phyloP scores from a whole-genome alignment of 176 grass and related monocot species.

The Panicum miliaceum region DNA sequence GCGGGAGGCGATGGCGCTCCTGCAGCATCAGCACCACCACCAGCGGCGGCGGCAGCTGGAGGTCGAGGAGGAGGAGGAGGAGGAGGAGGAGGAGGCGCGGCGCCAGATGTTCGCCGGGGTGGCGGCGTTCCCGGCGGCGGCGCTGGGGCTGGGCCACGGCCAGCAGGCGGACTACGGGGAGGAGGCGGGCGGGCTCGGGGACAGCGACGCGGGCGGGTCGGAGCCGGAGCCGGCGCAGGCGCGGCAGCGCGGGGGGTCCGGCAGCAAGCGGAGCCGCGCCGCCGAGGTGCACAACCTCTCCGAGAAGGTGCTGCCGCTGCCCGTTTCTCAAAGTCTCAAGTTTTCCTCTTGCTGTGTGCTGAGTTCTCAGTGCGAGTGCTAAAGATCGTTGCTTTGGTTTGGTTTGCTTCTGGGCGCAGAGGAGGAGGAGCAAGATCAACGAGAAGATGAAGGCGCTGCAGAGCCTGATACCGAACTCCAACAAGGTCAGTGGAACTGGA shows the following conservation, averaged over 20 bases:
- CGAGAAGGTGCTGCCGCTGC: constrained; percentile 66
- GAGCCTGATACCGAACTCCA: constrained; percentile 93
- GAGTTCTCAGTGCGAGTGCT: background rate
- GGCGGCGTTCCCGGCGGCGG: constrained; percentile 30
- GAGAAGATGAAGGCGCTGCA: constrained; percentile 99
- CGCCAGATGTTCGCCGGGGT: constrained; percentile 45
- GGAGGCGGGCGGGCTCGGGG: constrained; percentile 29
- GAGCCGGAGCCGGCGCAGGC: constrained; percentile 54
- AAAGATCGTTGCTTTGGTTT: constrained; percentile 20
- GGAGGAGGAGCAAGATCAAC: constrained; percentile 94
- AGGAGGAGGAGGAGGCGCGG: constrained; percentile 20
- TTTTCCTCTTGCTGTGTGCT: background rate
- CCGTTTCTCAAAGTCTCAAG: background rate
- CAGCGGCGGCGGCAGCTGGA: constrained; percentile 1
- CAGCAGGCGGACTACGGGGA: constrained; percentile 31
- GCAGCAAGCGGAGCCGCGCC: constrained; percentile 87
- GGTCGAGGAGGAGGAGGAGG: constrained; percentile 14
- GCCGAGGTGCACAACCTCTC: constrained; percentile 99
- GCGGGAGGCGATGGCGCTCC: constrained; percentile 39
- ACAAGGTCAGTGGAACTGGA: constrained; percentile 66
- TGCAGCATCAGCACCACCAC: constrained; percentile 36
- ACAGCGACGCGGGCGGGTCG: constrained; percentile 48
- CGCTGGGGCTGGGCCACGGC: constrained; percentile 30
- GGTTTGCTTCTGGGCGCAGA: constrained; percentile 40
- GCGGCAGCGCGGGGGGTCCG: constrained; percentile 53